These are phyloP conservation scores for Solanum hybrid DNA, from an alignment of 305 asterid genomes.

Conservation along the genomic window DNA sequence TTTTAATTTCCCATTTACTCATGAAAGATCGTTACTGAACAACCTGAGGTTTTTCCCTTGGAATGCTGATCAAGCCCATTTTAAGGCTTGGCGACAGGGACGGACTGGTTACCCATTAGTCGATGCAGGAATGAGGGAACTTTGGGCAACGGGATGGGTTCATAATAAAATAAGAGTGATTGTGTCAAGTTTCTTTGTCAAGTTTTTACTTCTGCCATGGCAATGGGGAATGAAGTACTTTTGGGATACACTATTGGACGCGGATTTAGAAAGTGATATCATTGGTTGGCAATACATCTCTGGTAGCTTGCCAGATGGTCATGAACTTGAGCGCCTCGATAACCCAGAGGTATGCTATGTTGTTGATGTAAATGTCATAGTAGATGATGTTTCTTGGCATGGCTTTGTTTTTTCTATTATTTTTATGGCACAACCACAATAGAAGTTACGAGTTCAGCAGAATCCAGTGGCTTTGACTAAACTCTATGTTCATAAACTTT, in stretches of 20 bases:
- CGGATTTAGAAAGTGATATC: conserved; percentile 81
- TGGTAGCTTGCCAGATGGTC: conserved; percentile 92
- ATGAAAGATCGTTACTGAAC: conserved; percentile 55
- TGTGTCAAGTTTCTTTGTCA: conserved; percentile 78
- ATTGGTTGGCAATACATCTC: conserved; percentile 97
- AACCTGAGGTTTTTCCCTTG: conserved; percentile 71
- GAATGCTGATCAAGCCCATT: conserved; percentile 47
- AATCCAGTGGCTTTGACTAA: background rate
- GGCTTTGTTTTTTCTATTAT: background rate
- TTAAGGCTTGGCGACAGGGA: conserved; percentile 94
- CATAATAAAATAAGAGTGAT: conserved; percentile 77
- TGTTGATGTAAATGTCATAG: background rate
- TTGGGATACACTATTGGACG: conserved; percentile 94
- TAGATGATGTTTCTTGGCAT: background rate
- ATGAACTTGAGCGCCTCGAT: conserved; percentile 83
- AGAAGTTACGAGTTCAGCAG: background rate
- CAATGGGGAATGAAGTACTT: conserved; percentile 98
- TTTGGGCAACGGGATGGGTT: conserved; percentile 97
- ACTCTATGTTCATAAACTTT: background rate
- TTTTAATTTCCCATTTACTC: conserved; percentile 81
- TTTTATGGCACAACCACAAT: background rate
- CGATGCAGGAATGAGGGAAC: conserved; percentile 97
- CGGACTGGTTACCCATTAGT: conserved; percentile 88
- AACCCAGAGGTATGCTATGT: conserved; percentile 57
- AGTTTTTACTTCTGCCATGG: conserved; percentile 86